A percentile compares a stretch with the other conserved stretches of the same genome.
These are phyloP conservation scores for Rhododendron vialii DNA, from an alignment of 148 eudicot species.

Conservation along the genomic window DNA sequence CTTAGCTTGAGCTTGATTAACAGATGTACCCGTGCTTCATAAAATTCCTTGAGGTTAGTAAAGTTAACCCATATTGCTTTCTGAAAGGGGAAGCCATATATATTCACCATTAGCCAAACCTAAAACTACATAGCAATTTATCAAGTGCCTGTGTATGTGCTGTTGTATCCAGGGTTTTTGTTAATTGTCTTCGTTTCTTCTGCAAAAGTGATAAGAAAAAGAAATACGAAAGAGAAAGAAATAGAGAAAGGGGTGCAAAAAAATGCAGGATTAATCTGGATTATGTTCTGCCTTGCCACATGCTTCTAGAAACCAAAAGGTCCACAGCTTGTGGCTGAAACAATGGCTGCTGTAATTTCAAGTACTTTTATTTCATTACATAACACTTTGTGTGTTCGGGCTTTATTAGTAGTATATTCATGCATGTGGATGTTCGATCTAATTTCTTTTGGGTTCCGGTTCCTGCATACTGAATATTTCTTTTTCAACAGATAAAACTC, in stretches of 20 bases:
- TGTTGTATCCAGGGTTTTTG: too few species aligned
- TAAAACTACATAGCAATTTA: too few species aligned
- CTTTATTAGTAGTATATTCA: not conserved
- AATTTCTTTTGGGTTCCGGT: not conserved
- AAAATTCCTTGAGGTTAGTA: not conserved
- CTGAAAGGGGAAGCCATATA: not conserved
- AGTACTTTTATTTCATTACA: not conserved
- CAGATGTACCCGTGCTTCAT: not conserved
- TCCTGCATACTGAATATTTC: not conserved
- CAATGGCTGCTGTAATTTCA: not conserved
- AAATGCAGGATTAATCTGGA: too few species aligned
- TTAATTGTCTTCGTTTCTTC: too few species aligned
- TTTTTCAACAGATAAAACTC: conserved; percentile 21
- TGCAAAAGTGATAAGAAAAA: too few species aligned
- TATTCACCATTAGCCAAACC: not conserved
- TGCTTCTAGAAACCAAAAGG: too few species aligned
- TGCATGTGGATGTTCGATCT: not conserved
- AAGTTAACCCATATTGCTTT: too few species aligned
- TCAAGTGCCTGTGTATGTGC: too few species aligned
- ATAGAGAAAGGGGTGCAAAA: too few species aligned
- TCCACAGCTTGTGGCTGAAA: too few species aligned
- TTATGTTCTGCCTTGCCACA: too few species aligned
- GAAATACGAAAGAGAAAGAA: too few species aligned
- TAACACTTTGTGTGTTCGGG: not conserved
- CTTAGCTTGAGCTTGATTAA: conserved; percentile 38